Evolutionary conservation across 768 basidiomycete species (phyloP).

Genomic region (Tricholoma flavovirens): DNA sequence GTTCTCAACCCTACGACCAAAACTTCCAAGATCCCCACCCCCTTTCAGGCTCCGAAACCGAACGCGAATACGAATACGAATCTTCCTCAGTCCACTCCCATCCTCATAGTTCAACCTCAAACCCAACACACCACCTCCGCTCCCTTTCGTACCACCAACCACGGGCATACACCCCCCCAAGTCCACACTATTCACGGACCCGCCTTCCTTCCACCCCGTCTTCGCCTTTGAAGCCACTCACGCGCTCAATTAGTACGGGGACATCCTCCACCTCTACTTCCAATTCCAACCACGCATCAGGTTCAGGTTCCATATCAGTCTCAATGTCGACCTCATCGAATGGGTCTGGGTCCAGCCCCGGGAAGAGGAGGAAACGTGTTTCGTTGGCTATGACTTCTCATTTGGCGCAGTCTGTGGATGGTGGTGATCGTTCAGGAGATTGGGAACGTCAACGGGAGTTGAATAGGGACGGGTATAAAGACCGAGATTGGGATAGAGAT

Average conservation of each 20-base stretch:
- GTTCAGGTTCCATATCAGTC: background rate
- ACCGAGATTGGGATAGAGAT: slow-evolving; percentile 10
- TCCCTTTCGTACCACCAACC: slow-evolving; percentile 9
- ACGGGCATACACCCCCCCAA: slow-evolving; percentile 7
- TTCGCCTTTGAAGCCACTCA: slow-evolving; percentile 18
- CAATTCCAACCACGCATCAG: background rate
- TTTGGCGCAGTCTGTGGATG: background rate
- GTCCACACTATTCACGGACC: slow-evolving; percentile 22
- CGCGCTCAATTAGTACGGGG: background rate
- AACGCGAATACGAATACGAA: slow-evolving; percentile 34
- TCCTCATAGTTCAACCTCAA: slow-evolving; percentile 4
- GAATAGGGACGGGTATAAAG: background rate
- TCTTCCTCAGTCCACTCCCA: background rate
- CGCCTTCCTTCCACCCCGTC: slow-evolving; percentile 46
- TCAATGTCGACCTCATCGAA: slow-evolving; percentile 1
- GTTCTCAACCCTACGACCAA: too few relatives aligned
- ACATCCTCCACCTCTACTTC: background rate
- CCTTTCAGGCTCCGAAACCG: slow-evolving; percentile 75
- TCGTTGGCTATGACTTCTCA: slow-evolving; percentile 3
- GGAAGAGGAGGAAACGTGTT: slow-evolving; percentile 10
- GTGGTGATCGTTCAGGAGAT: background rate
- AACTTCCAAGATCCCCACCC: slow-evolving; percentile 6
- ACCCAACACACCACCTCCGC: slow-evolving; percentile 17
- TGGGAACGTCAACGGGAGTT: background rate
- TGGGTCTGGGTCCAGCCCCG: slow-evolving; percentile 2